These are phyloP conservation scores for Corylus avellana DNA, from an alignment of 306 rosid genomes.

Conservation along the genomic window DNA sequence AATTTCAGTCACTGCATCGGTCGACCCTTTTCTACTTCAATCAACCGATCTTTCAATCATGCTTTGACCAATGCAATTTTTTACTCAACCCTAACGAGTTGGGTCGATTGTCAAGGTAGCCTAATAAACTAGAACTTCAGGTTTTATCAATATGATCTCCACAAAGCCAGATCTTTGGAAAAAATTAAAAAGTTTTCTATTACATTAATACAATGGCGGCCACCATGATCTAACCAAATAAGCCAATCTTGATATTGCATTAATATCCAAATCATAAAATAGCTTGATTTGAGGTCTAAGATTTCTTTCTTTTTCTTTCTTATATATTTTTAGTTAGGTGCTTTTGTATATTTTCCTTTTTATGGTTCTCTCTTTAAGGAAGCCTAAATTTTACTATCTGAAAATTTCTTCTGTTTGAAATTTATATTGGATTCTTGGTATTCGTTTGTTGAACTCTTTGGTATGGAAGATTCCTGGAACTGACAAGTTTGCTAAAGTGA, in stretches of 20 bases:
- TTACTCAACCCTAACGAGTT: no score
- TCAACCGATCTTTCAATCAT: no score
- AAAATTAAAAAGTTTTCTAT: no score
- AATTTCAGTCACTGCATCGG: no score
- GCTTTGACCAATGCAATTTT: no score
- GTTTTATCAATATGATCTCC: no score
- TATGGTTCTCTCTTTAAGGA: background rate
- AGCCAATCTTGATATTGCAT: background rate
- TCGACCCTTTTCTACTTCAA: no score
- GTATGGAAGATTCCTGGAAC: conserved; percentile 70
- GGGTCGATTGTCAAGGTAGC: no score
- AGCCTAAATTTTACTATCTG: background rate
- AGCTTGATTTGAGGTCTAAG: background rate
- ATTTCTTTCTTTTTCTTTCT: background rate
- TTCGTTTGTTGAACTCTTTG: conserved; percentile 7
- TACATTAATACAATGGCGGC: no score
- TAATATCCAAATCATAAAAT: background rate
- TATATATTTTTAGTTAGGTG: background rate
- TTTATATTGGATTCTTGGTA: background rate
- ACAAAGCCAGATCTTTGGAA: no score
- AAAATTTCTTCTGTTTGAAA: background rate
- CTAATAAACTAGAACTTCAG: no score
- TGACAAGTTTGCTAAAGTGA: conserved; percentile 91
- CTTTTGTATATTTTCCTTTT: background rate
- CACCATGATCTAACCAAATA: no score